These are phyloP conservation scores for Penicillium palitans DNA, from an alignment of 2,329 filamentous ascomycete species.

Conservation along the genomic window DNA sequence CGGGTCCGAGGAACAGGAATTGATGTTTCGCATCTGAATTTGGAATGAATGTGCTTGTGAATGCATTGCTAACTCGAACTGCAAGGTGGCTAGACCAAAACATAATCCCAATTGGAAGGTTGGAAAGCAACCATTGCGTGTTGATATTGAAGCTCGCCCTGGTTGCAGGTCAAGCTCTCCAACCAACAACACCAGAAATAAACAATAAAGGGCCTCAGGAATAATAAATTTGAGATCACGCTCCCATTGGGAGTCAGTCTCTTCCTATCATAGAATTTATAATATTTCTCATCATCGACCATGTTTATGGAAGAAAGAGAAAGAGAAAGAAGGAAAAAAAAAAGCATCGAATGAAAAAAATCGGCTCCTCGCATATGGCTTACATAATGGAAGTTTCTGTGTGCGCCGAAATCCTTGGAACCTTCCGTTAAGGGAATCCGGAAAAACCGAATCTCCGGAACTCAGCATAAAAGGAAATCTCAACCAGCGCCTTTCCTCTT, in stretches of 20 bases:
- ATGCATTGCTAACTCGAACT: neutral
- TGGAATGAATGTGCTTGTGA: neutral
- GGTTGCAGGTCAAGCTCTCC: neutral
- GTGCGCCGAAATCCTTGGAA: slow-evolving; percentile 3
- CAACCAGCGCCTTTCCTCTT: slow-evolving; percentile 32
- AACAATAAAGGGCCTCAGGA: slow-evolving; percentile 40
- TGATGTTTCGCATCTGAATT: neutral
- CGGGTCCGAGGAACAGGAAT: neutral
- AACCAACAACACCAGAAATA: slow-evolving; percentile 9
- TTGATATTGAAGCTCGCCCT: neutral
- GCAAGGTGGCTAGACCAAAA: neutral
- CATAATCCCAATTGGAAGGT: neutral
- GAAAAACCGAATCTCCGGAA: slow-evolving; percentile 18
- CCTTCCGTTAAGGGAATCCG: neutral
- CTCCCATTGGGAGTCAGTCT: slow-evolving; percentile 46
- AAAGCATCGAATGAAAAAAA: slow-evolving; percentile 8
- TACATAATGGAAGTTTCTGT: slow-evolving; percentile 16
- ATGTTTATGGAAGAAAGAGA: slow-evolving; percentile 25
- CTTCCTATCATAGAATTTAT: slow-evolving; percentile 50
- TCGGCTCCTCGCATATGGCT: slow-evolving; percentile 12
- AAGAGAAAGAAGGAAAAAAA: slow-evolving; percentile 14
- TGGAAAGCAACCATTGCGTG: neutral
- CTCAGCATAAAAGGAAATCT: slow-evolving; percentile 22
- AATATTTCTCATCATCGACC: slow-evolving; percentile 47
- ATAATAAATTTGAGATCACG: slow-evolving; percentile 44